phyloP scores from a whole-genome alignment of 192 early-diverging fungal genomes.

The Entomortierella parvispora region DNA sequence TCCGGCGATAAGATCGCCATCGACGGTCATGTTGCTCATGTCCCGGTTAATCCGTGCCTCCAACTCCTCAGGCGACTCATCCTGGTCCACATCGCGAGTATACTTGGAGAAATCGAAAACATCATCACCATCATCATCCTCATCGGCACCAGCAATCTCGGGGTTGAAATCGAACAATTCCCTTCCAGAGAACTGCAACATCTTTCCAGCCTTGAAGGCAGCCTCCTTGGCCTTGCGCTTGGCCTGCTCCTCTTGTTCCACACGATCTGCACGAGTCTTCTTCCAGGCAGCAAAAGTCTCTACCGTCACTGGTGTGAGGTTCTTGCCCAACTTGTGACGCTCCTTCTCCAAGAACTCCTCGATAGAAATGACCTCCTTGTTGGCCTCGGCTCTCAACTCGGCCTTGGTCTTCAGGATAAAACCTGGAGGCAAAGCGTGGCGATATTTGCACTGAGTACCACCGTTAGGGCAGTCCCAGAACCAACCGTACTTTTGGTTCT shows the following conservation, averaged over 20 bases:
- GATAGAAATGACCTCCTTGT: slow-evolving; percentile 88
- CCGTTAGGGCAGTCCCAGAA: slow-evolving; percentile 99
- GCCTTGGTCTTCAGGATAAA: slow-evolving; percentile 95
- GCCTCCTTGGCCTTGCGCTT: slow-evolving; percentile 84
- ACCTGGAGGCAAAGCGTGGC: slow-evolving; percentile 95
- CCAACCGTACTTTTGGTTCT: slow-evolving; percentile 96
- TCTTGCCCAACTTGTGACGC: slow-evolving; percentile 93
- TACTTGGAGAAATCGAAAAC: slow-evolving; percentile 86
- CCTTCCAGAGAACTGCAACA: slow-evolving; percentile 93
- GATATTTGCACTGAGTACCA: slow-evolving; percentile 93
- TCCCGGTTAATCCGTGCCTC: slow-evolving; percentile 46
- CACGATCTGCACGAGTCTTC: slow-evolving; percentile 77
- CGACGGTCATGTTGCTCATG: slow-evolving; percentile 51
- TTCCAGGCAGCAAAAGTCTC: slow-evolving; percentile 96
- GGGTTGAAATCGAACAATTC: slow-evolving; percentile 99
- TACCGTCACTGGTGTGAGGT: slow-evolving; percentile 94
- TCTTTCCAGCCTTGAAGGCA: slow-evolving; percentile 86
- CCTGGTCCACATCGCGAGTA: slow-evolving; percentile 70
- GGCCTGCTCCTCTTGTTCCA: slow-evolving; percentile 72
- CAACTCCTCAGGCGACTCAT: slow-evolving; percentile 46
- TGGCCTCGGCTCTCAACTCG: slow-evolving; percentile 75
- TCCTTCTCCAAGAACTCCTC: slow-evolving; percentile 98
- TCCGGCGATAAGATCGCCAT: slow-evolving; percentile 73
- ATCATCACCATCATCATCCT: slow-evolving; percentile 81
- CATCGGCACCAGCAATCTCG: slow-evolving; percentile 76